Conservation (phyloP, 83 land plant genomes). For the Isoetes engelmannii region DNA sequence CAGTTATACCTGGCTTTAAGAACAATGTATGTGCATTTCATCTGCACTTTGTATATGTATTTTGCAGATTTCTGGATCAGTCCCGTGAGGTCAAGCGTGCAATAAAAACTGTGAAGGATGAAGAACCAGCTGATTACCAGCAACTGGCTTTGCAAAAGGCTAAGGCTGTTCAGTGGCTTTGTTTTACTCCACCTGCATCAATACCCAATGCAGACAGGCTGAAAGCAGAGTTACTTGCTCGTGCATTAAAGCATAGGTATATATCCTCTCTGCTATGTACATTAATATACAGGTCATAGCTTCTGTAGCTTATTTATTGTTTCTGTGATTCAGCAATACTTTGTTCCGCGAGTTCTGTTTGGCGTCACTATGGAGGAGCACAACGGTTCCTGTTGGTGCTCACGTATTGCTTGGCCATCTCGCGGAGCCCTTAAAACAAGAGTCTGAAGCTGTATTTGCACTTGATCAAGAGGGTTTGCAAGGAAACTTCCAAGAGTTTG, state of each 20-base stretch:
- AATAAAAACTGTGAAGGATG: constrained; percentile 30
- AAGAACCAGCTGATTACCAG: constrained; percentile 60
- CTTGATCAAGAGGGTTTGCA: constrained; percentile 50
- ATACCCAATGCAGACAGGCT: constrained; percentile 46
- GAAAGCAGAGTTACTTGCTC: constrained; percentile 63
- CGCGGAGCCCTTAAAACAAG: constrained; percentile 83
- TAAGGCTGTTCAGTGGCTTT: constrained; percentile 86
- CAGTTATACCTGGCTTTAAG: background rate
- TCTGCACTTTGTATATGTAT: background rate
- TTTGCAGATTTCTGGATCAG: constrained; percentile 63
- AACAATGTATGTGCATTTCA: background rate
- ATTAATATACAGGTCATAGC: background rate
- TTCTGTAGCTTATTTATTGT: constrained; percentile 5
- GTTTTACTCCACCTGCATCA: constrained; percentile 82
- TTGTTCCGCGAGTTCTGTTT: constrained; percentile 91
- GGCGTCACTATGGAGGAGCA: constrained; percentile 75
- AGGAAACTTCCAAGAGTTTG: constrained; percentile 70
- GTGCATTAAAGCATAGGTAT: constrained; percentile 77
- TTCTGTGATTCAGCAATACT: constrained; percentile 53
- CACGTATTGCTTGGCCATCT: constrained; percentile 74
- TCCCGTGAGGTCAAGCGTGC: constrained; percentile 62
- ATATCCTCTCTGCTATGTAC: background rate
- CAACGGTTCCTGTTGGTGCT: constrained; percentile 74
- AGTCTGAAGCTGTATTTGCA: constrained; percentile 39
- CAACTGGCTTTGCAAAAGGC: constrained; percentile 71